Percentiles rank a stretch among this genome's conserved stretches.
Evolutionary conservation across 805 yeast species (phyloP).

Genomic region (Scheffersomyces stipitis): DNA sequence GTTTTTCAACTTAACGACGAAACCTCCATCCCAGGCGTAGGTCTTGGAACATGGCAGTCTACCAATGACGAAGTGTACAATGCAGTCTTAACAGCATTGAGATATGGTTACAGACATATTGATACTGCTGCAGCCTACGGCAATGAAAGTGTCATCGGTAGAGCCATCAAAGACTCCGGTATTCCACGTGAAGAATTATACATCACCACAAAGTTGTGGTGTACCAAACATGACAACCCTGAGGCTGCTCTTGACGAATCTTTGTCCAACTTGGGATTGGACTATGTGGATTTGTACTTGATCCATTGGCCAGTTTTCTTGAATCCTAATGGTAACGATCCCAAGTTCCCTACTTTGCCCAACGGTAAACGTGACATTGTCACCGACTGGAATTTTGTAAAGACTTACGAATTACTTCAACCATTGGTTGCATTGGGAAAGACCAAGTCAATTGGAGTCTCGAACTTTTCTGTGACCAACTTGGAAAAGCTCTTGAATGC

Average conservation of each 20-base stretch:
- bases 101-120: conserved; percentile 71
- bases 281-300: conserved; percentile 73
- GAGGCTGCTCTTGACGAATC: conserved; percentile 55
- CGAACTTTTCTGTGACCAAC: conserved; percentile 31
- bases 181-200: conserved; percentile 63
- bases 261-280: conserved; percentile 61
- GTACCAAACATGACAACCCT: conserved; percentile 51
- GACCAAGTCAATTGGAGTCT: conserved; percentile 35
- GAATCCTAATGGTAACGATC: conserved; percentile 22
- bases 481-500: conserved; percentile 24
- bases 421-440: conserved; percentile 21
- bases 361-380: conserved; percentile 37
- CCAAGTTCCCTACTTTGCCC: conserved; percentile 30
- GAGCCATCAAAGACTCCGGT: conserved; percentile 53
- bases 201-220: conserved; percentile 70
- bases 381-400: conserved; percentile 26
- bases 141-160: conserved; percentile 65
- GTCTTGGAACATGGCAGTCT: conserved; percentile 20
- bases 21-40: conserved; percentile 14
- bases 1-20: conserved; percentile 8
- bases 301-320: conserved; percentile 80
- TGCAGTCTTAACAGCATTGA: conserved; percentile 44
- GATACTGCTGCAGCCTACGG: conserved; percentile 71
- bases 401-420: conserved; percentile 35
- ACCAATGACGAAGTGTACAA: conserved; percentile 10